Evolutionary conservation across 768 basidiomycete species (phyloP).

Genomic region (Aureoboletus auriporus): DNA sequence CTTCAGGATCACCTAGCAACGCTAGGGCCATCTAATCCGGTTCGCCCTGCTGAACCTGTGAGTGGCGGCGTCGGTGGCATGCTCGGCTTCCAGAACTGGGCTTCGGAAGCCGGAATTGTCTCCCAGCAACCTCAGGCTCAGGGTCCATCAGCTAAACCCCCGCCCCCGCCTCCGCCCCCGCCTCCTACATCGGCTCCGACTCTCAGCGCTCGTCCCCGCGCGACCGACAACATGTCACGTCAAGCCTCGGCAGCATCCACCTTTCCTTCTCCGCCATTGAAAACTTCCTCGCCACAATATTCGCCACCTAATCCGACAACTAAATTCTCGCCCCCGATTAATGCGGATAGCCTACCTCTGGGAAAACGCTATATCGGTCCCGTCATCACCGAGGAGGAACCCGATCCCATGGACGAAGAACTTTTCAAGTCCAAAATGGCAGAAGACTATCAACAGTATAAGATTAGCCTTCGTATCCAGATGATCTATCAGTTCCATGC

Average conservation of each 20-base stretch:
- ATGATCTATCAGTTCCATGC: slow-evolving; percentile 32
- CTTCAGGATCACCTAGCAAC: slow-evolving; percentile 28
- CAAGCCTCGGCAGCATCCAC: slow-evolving; percentile 26
- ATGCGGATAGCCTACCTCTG: slow-evolving; percentile 15
- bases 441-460: slow-evolving; percentile 28
- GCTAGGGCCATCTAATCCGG: slow-evolving; percentile 21
- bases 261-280: slow-evolving; percentile 18
- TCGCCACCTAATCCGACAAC: slow-evolving; percentile 21
- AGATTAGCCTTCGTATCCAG: slow-evolving; percentile 30
- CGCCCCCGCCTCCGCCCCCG: neutral
- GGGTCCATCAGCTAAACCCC: slow-evolving; percentile 7
- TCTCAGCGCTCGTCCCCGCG: slow-evolving; percentile 20
- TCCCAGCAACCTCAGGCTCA: slow-evolving; percentile 16
- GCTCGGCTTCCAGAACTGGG: slow-evolving; percentile 29
- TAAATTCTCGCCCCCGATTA: slow-evolving; percentile 24
- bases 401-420: slow-evolving; percentile 24
- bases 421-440: slow-evolving; percentile 32
- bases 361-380: slow-evolving; percentile 33
- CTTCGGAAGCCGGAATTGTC: slow-evolving; percentile 27
- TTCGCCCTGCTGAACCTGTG: slow-evolving; percentile 17
- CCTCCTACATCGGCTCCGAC: slow-evolving; percentile 7
- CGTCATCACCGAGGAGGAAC: slow-evolving; percentile 25
- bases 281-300: slow-evolving; percentile 21
- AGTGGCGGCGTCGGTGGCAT: slow-evolving; percentile 8
- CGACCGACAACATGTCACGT: slow-evolving; percentile 28